A percentile compares a stretch with the other conserved stretches of the same genome.
phyloP scores from a whole-genome alignment of 148 eudicot genomes.

The Limonium bicolor region DNA sequence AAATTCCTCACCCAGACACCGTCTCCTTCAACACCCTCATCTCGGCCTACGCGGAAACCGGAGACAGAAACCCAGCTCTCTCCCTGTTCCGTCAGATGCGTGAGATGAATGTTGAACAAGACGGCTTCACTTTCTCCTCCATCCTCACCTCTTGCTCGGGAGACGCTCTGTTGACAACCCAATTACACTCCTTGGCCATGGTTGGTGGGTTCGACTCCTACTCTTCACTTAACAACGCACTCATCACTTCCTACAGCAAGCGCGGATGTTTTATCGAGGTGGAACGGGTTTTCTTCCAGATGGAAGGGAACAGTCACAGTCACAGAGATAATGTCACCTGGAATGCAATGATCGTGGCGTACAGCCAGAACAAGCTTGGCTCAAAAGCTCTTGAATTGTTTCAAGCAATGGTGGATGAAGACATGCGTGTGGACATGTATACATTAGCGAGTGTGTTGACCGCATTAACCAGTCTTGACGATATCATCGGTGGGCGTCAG shows the following conservation, averaged over 20 bases:
- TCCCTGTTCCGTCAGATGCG: constrained; percentile 35
- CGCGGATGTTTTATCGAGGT: constrained; percentile 41
- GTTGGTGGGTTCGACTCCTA: constrained; percentile 47
- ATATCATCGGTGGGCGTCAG: constrained; percentile 52
- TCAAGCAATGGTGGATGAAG: constrained; percentile 37
- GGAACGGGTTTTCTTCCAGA: constrained; percentile 27
- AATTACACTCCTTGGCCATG: constrained; percentile 41
- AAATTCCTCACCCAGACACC: constrained; percentile 58
- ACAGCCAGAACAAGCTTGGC: constrained; percentile 49
- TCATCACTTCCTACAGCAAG: constrained; percentile 47
- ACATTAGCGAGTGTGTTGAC: constrained; percentile 79
- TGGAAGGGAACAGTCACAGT: constrained; percentile 31
- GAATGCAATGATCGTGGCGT: constrained; percentile 78
- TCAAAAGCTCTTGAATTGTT: constrained; percentile 42
- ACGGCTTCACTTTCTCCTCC: constrained; percentile 58
- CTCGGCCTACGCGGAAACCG: constrained; percentile 52
- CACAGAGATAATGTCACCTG: constrained; percentile 71
- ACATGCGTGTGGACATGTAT: constrained; percentile 50
- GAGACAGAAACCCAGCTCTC: constrained; percentile 23
- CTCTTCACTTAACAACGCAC: constrained; percentile 50
- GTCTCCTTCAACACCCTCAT: constrained; percentile 69
- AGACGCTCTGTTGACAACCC: constrained; percentile 20
- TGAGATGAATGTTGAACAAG: constrained; percentile 27
- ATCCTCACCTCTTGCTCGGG: constrained; percentile 29
- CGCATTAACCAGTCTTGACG: constrained; percentile 53